phyloP scores from a whole-genome alignment of 192 early-diverging fungal species.

The Coemansia sp. region DNA sequence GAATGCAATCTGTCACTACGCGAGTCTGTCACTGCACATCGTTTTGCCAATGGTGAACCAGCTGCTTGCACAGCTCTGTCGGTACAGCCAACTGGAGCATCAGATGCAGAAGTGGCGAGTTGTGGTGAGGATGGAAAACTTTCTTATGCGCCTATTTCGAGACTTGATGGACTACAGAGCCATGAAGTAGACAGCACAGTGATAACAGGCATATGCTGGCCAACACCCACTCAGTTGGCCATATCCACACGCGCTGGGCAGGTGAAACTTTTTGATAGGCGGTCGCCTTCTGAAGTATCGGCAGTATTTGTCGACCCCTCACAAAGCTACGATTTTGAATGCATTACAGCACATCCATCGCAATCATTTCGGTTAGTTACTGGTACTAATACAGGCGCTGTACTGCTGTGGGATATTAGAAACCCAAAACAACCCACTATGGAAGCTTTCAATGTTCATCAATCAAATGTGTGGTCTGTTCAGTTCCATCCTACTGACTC shows the following conservation, averaged over 20 bases:
- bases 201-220: constrained; percentile 51
- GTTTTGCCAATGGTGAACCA: constrained; percentile 27
- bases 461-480: constrained; percentile 42
- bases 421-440: constrained; percentile 28
- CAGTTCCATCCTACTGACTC: constrained; percentile 42
- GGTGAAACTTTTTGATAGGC: constrained; percentile 52
- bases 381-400: constrained; percentile 35
- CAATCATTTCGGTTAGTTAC: constrained; percentile 52
- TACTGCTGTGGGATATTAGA: constrained; percentile 52
- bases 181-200: constrained; percentile 43
- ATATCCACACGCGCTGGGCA: constrained; percentile 47
- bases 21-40: constrained; percentile 37
- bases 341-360: constrained; percentile 48
- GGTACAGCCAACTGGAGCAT: constrained; percentile 20
- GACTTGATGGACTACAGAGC: constrained; percentile 31
- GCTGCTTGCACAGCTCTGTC: constrained; percentile 37
- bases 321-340: constrained; percentile 30
- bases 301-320: constrained; percentile 42
- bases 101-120: constrained; percentile 42
- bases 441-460: constrained; percentile 43
- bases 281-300: constrained; percentile 17
- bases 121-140: constrained; percentile 52
- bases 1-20: constrained; percentile 15
- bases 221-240: constrained; percentile 38
- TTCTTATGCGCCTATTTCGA: constrained; percentile 15